Percentiles rank a stretch among this genome's conserved stretches.
Evolutionary conservation across 129 eudicot species (phyloP).

Genomic region (Oenanthe sinensis): DNA sequence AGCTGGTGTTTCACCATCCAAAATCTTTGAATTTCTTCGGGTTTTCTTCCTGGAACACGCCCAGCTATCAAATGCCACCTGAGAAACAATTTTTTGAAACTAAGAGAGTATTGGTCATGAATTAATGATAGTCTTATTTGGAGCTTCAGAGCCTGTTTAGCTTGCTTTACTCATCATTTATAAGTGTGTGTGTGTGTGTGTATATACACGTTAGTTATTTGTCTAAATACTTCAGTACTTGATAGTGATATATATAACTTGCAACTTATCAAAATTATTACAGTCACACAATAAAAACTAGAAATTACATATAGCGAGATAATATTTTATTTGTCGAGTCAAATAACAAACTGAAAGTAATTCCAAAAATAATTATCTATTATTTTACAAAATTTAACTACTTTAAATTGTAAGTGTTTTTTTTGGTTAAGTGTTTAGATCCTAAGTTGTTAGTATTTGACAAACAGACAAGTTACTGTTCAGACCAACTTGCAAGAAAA

Average conservation of each 20-base stretch:
- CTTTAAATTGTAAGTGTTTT: too few relatives aligned
- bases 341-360: too few relatives aligned
- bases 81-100: background rate
- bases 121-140: background rate
- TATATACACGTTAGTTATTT: background rate
- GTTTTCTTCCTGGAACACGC: slow-evolving; percentile 60
- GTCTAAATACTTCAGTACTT: background rate
- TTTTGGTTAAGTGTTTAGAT: too few relatives aligned
- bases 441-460: too few relatives aligned
- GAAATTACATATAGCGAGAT: too few relatives aligned
- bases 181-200: too few relatives aligned
- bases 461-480: too few relatives aligned
- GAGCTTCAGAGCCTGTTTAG: background rate
- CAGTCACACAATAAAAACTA: too few relatives aligned
- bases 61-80: slow-evolving; percentile 81
- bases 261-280: background rate
- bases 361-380: too few relatives aligned
- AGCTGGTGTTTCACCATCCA: slow-evolving; percentile 47
- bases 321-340: too few relatives aligned
- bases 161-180: background rate
- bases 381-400: background rate
- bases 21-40: slow-evolving; percentile 75
- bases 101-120: background rate
- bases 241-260: background rate
- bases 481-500: background rate